Conservation (phyloP, 1,284 basidiomycete species). For the Leccinum angustisporum region DNA sequence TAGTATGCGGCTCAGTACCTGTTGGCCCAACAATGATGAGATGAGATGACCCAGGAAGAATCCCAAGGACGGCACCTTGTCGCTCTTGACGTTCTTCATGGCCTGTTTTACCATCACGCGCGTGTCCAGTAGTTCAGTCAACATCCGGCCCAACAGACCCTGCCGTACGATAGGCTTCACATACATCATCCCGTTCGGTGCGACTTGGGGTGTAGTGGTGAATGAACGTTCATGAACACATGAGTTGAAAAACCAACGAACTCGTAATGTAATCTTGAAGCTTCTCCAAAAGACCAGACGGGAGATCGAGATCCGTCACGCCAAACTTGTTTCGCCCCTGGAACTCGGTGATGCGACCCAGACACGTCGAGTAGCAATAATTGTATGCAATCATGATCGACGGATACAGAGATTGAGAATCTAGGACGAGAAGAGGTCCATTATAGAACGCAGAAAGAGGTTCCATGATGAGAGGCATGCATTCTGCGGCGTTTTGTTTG, state of each 20-base stretch:
- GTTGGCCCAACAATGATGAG: neutral
- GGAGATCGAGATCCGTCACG: slow-evolving; percentile 72
- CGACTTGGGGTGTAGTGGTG: slow-evolving; percentile 51
- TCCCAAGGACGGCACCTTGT: slow-evolving; percentile 57
- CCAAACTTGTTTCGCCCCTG: slow-evolving; percentile 90
- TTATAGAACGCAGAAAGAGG: slow-evolving; percentile 92
- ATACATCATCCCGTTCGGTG: slow-evolving; percentile 94
- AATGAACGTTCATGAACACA: neutral
- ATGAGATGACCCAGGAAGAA: neutral
- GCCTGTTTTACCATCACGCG: slow-evolving; percentile 96
- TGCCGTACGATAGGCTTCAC: slow-evolving; percentile 84
- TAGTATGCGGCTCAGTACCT: slow-evolving; percentile 75
- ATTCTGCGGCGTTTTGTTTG: slow-evolving; percentile 95
- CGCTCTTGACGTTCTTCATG: slow-evolving; percentile 76
- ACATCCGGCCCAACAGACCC: slow-evolving; percentile 88
- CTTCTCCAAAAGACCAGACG: slow-evolving; percentile 65
- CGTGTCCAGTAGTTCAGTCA: slow-evolving; percentile 92
- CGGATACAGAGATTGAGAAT: slow-evolving; percentile 96
- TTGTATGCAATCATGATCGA: slow-evolving; percentile 99
- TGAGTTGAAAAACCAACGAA: slow-evolving; percentile 33
- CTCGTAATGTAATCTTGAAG: slow-evolving; percentile 77
- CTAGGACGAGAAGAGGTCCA: slow-evolving; percentile 70
- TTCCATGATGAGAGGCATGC: slow-evolving; percentile 93
- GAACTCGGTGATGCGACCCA: slow-evolving; percentile 85
- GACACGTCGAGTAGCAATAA: slow-evolving; percentile 94